Base-by-base conservation (phyloP, 257 asterid genomes). In the Fraxinus anomala region DNA sequence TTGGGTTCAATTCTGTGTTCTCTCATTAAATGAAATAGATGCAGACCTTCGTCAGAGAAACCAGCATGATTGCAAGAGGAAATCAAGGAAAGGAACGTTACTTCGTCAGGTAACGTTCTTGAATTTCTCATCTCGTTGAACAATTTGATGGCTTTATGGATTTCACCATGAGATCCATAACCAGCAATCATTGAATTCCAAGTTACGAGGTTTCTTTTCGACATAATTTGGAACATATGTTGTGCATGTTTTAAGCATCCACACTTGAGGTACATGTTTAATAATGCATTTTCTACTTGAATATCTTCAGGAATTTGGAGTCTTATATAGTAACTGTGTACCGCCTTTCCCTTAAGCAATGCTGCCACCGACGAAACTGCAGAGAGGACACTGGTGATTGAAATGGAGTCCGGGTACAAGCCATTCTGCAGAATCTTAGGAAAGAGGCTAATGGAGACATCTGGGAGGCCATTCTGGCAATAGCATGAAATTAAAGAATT, bases 1-100 rank as follows among this genome's bases (percentile, higher is more conserved):
- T 82, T 85, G 13, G 96, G 94, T 79, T 89, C 94, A 14, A 93
- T 68, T 37, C 77, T 77, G 76, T 84, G 79, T 39, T 87, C 90
- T 69, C 39, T 83, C 98, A 93, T 93, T 69, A 81, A 86, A 1
- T 36, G 80, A 65, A 87, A 90, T 23, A 91, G 73, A 40, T 75
- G 21, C 30, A 91, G 75, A 49, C 98, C 99, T 79, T 87, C 91
- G 17, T 85, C 79, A 1, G 91, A 51, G 66, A 86, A 80, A 37
- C 99, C 98, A 51, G 91, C 82, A 49, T 95, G 98, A 78, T 91
- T 95, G 89, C 99, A 95, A 10, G 98, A 85, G 77, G 96, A 91
- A 68, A 93, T 83, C 42, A 93, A 85, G 83, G 96, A 85, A 65
- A 95, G 89, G 81, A 93, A 95, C 3, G 97, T 95, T 49, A 93